Conservation (phyloP, 108 stramenopile genomes). For the Nitzschia sp. region DNA sequence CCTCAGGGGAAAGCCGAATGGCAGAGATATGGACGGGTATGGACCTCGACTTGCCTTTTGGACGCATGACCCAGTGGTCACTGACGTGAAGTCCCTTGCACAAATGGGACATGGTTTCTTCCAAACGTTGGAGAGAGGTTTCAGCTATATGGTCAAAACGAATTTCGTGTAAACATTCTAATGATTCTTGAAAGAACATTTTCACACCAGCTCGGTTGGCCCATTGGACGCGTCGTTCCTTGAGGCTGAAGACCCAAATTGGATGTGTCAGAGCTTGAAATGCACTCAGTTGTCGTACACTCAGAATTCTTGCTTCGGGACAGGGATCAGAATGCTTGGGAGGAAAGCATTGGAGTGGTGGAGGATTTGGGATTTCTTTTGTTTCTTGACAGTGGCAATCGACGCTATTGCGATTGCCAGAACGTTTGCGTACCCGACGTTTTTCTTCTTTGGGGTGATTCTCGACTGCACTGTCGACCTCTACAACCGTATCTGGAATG, state of each 20-base stretch:
- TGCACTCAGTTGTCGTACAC: slow-evolving; percentile 15
- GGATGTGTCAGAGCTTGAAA: slow-evolving; percentile 38
- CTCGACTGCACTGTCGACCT: no score
- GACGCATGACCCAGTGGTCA: slow-evolving; percentile 33
- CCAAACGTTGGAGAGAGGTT: background rate
- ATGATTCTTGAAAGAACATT: slow-evolving; percentile 29
- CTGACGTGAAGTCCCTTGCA: background rate
- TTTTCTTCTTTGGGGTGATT: no score
- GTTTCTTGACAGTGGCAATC: no score
- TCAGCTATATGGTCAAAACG: slow-evolving; percentile 13
- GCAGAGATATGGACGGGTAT: background rate
- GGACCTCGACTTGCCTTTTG: slow-evolving; percentile 16
- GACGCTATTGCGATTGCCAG: no score
- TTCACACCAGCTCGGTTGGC: slow-evolving; percentile 31
- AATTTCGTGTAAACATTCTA: slow-evolving; percentile 25
- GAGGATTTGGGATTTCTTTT: no score
- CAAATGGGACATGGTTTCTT: background rate
- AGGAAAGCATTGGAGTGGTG: no score
- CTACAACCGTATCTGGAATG: no score
- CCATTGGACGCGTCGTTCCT: slow-evolving; percentile 34
- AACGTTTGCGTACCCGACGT: no score
- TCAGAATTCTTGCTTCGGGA: background rate
- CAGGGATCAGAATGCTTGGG: background rate
- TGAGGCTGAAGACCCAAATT: slow-evolving; percentile 42
- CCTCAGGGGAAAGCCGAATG: background rate